These are phyloP conservation scores for Plasmodium falciparum DNA, from an alignment of 169 alveolate genomes.

Conservation along the genomic window DNA sequence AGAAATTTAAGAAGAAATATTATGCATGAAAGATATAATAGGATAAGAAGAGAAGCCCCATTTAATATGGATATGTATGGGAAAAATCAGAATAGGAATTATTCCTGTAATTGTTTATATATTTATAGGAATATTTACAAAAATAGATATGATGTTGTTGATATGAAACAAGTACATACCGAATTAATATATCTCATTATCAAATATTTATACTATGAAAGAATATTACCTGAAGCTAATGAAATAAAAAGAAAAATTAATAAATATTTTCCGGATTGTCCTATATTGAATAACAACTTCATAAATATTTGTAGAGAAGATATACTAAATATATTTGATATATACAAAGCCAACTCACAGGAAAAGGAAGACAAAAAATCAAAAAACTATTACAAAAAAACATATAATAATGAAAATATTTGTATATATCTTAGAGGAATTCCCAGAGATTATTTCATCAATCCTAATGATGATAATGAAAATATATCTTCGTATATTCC, in stretches of 20 bases:
- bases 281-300: conserved; percentile 39
- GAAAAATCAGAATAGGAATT: conserved; percentile 15
- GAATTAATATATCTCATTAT: conserved; percentile 51
- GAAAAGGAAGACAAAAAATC: conserved; percentile 58
- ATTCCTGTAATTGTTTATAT: conserved; percentile 42
- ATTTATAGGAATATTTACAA: conserved; percentile 19
- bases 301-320: conserved; percentile 68
- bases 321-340: conserved; percentile 11
- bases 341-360: conserved; percentile 7
- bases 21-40: conserved; percentile 43
- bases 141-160: conserved; percentile 1
- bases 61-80: conserved; percentile 12
- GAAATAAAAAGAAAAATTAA: conserved; percentile 69
- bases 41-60: conserved; percentile 20
- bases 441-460: conserved; percentile 52
- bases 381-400: conserved; percentile 23
- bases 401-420: conserved; percentile 52
- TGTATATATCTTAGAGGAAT: conserved; percentile 49
- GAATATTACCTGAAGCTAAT: conserved; percentile 70
- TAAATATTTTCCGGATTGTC: conserved; percentile 60
- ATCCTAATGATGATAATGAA: conserved; percentile 64
- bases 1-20: conserved; percentile 30
- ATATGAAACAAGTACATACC: conserved; percentile 53
- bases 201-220: conserved; percentile 62
- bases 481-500: conserved; percentile 45